Base-by-base conservation (phyloP, 805 yeast species). In the Zygoascus ofunaensis region DNA sequence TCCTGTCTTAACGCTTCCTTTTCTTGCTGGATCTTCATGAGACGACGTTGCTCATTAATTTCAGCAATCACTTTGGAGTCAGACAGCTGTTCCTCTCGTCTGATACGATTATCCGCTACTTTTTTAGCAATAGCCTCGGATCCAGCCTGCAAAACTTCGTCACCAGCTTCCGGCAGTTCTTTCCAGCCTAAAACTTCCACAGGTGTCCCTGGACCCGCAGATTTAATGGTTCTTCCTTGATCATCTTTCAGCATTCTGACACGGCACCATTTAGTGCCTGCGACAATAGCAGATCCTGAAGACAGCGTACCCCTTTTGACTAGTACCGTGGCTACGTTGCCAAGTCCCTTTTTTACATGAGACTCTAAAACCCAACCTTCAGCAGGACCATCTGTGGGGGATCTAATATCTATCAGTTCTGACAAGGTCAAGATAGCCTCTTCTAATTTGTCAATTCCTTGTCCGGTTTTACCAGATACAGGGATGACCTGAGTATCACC, bases 101-200 rank as follows among this genome's bases (percentile, higher is more conserved):
- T 72, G 4, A 67, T 59, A 53, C 96, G 72, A 55, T 82, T 82
- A 5, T 72, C 71, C 3, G 79, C 71, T 4, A 82, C 95, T 51
- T 78, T 76, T 55, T 86, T 87, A 5, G 95, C 95, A 30, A 70
- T 61, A 12, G 76, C 68, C 59, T 89, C 97, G 55, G 65, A 76
- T 49, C 75, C 74, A 10, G 92, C 94, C 58, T 87, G 82, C 4
- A 90, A 59, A 1, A 85, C 78, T 50, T 76, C 76, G 50, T 87
- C 95, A 7, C 98, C 98, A 8, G 95, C 92, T 42, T 77, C 84
- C 0, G 97, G 97, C 32, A 89, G 65, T 30, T 79, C 89, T 58
- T 83, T 87, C 98, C 98, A 92, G 0, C 98, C 98, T 59, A 85
- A 73, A 5, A 92, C 71, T 55, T 87, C 94, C 1, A 86, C 94